Evolutionary conservation across 306 rosid genomes (phyloP).

Genomic region (Sicyos edulis): DNA sequence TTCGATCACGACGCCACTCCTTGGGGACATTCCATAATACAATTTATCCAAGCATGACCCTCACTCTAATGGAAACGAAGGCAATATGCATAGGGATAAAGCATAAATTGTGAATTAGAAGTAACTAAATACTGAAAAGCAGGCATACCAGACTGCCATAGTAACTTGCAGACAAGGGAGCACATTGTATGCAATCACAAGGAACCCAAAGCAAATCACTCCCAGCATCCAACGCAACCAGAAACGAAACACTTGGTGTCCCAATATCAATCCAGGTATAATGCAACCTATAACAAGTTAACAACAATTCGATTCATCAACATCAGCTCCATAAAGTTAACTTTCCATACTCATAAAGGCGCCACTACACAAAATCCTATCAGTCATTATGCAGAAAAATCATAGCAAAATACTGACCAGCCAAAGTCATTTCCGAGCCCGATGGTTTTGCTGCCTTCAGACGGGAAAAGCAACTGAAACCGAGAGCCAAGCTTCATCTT

Average conservation of each 20-base stretch:
- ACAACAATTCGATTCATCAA: neutral
- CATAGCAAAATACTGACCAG: slow-evolving; percentile 42
- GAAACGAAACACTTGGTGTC: slow-evolving; percentile 80
- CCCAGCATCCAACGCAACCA: slow-evolving; percentile 90
- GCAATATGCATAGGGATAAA: too few relatives aligned
- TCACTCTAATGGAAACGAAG: too few relatives aligned
- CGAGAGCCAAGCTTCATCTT: slow-evolving; percentile 50
- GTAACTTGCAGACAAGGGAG: slow-evolving; percentile 67
- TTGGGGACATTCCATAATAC: too few relatives aligned
- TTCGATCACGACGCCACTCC: too few relatives aligned
- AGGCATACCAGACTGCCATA: slow-evolving; percentile 62
- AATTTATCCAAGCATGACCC: too few relatives aligned
- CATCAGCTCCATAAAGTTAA: neutral
- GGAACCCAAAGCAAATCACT: slow-evolving; percentile 96
- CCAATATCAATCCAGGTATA: slow-evolving; percentile 92
- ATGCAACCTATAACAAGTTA: slow-evolving; percentile 57
- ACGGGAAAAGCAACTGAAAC: slow-evolving; percentile 59
- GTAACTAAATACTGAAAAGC: too few relatives aligned
- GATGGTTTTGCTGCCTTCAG: slow-evolving; percentile 65
- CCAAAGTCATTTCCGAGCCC: slow-evolving; percentile 80
- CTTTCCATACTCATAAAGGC: too few relatives aligned
- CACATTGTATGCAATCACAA: slow-evolving; percentile 83
- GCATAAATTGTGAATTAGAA: too few relatives aligned
- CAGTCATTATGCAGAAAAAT: neutral
- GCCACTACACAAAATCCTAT: neutral